phyloP scores from a whole-genome alignment of 768 basidiomycete genomes.

The Collybia sordida region DNA sequence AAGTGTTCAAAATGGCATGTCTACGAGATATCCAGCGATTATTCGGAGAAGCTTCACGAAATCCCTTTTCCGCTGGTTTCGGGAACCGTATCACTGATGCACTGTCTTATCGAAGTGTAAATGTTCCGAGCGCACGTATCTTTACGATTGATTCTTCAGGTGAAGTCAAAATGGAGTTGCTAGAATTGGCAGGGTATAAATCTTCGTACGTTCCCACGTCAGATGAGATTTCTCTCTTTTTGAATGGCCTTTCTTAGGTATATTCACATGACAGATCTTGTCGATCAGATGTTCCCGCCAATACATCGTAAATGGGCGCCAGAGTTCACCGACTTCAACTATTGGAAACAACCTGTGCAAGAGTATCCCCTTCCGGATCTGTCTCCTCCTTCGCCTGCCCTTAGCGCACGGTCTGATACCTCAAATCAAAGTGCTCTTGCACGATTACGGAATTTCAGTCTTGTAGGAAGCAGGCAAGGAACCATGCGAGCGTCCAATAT shows the following conservation, averaged over 20 bases:
- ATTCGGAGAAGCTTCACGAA: slow-evolving; percentile 70
- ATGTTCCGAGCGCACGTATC: slow-evolving; percentile 90
- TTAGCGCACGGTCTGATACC: slow-evolving; percentile 91
- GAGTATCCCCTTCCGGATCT: slow-evolving; percentile 80
- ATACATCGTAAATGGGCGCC: slow-evolving; percentile 86
- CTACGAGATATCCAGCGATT: slow-evolving; percentile 90
- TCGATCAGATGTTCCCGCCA: slow-evolving; percentile 99
- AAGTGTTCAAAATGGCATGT: slow-evolving; percentile 99
- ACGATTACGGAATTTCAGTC: slow-evolving; percentile 74
- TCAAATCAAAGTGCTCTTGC: slow-evolving; percentile 73
- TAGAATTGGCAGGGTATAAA: slow-evolving; percentile 97
- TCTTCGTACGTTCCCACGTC: slow-evolving; percentile 60
- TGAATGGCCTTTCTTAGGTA: slow-evolving; percentile 51
- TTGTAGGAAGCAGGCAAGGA: slow-evolving; percentile 51
- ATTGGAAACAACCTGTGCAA: slow-evolving; percentile 82
- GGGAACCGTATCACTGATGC: slow-evolving; percentile 99
- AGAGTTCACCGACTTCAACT: slow-evolving; percentile 97
- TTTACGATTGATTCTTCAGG: slow-evolving; percentile 96
- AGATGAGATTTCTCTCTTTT: background rate
- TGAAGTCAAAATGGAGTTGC: slow-evolving; percentile 94
- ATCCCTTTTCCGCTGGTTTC: slow-evolving; percentile 95
- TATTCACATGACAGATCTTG: slow-evolving; percentile 99
- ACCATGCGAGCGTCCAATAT: slow-evolving; percentile 20
- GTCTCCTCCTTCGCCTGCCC: slow-evolving; percentile 85
- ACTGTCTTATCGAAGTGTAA: slow-evolving; percentile 94